Conservation (phyloP, 352 stramenopile genomes). For the Thalassiosira sp. region DNA sequence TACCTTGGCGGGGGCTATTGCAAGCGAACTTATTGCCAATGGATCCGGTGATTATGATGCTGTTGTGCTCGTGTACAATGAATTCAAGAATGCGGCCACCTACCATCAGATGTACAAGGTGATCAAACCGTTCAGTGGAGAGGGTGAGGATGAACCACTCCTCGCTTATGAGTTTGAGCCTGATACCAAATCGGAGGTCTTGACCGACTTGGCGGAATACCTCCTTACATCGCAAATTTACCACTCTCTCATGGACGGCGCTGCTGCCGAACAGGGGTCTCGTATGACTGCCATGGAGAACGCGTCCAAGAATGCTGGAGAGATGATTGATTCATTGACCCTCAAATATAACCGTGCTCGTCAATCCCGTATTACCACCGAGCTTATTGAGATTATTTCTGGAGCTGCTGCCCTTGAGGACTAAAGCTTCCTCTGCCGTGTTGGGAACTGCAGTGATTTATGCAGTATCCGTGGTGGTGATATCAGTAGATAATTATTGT, state of each 20-base stretch:
- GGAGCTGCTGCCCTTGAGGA: constrained; percentile 93
- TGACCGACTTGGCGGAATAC: constrained; percentile 97
- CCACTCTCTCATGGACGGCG: constrained; percentile 96
- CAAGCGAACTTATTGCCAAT: constrained; percentile 85
- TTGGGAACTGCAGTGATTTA: not conserved
- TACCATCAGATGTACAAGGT: constrained; percentile 93
- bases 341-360: constrained; percentile 91
- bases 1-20: constrained; percentile 89
- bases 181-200: constrained; percentile 95
- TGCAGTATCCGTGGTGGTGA: not conserved
- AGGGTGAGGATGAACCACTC: constrained; percentile 69
- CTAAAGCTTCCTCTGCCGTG: constrained; percentile 31
- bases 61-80: constrained; percentile 96
- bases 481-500: no score
- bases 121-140: constrained; percentile 79
- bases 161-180: constrained; percentile 97
- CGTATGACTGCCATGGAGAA: constrained; percentile 99
- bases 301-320: constrained; percentile 96
- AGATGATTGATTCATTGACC: constrained; percentile 95
- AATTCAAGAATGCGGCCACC: constrained; percentile 93
- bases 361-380: constrained; percentile 87
- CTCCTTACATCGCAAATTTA: constrained; percentile 90
- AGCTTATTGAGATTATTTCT: constrained; percentile 92
- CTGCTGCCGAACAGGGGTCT: constrained; percentile 96
- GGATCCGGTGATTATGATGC: constrained; percentile 89